Conservation (phyloP, 2,329 filamentous ascomycete genomes). For the Myriosclerotinia scirpicola region DNA sequence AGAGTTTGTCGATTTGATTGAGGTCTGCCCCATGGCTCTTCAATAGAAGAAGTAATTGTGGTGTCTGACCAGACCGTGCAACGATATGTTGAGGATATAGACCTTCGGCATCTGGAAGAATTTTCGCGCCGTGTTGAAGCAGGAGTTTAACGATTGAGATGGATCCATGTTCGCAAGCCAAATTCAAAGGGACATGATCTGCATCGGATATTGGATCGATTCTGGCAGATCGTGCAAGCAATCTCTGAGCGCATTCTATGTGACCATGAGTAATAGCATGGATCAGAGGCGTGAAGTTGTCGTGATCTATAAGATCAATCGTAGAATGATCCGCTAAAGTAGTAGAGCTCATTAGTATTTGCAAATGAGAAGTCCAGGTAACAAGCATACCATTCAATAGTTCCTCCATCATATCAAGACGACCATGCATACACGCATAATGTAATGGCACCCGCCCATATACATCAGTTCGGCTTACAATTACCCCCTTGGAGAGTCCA, state of each 20-base stretch:
- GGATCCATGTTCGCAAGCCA: conserved; percentile 92
- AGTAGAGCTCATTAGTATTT: conserved; percentile 5
- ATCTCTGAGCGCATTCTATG: conserved; percentile 72
- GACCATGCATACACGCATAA: conserved; percentile 94
- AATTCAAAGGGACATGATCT: conserved; percentile 90
- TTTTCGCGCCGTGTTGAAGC: conserved; percentile 73
- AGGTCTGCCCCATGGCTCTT: conserved; percentile 86
- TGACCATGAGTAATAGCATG: conserved; percentile 91
- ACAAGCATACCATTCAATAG: conserved; percentile 59
- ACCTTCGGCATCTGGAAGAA: conserved; percentile 94
- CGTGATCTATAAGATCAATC: conserved; percentile 86
- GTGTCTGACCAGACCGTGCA: conserved; percentile 80
- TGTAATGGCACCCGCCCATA: conserved; percentile 93
- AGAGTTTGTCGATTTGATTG: conserved; percentile 90
- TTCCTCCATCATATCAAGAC: conserved; percentile 76
- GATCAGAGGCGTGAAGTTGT: conserved; percentile 95
- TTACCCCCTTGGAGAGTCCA: conserved; percentile 72
- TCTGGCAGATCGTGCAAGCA: conserved; percentile 76
- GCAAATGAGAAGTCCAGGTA: neutral
- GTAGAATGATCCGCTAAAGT: conserved; percentile 66
- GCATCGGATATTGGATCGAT: conserved; percentile 83
- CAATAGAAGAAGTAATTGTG: conserved; percentile 75
- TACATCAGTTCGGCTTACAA: conserved; percentile 80
- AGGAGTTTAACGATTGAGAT: conserved; percentile 81
- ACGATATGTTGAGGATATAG: conserved; percentile 97